A percentile compares a stretch with the other conserved stretches of the same genome.
Evolutionary conservation across 2,329 filamentous ascomycete species (phyloP).

Genomic region (Neocucurbitaria cava): DNA sequence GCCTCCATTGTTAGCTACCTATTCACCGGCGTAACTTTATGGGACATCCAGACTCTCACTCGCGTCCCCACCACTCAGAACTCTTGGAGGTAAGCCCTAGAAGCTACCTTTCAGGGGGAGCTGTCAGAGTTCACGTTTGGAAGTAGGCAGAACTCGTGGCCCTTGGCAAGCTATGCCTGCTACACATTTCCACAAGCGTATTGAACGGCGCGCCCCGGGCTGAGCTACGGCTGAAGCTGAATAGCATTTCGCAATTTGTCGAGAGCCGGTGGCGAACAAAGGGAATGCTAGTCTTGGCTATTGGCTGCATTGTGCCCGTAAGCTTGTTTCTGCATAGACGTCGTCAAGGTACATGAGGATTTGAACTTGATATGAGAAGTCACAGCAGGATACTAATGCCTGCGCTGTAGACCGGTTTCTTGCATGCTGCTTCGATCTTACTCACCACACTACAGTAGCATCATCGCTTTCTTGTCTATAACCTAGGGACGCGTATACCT

Average conservation of each 20-base stretch:
- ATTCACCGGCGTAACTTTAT: neutral
- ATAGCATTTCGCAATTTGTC: slow-evolving; percentile 4
- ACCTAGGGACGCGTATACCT: too few species aligned
- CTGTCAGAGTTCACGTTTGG: neutral
- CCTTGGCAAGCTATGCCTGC: slow-evolving; percentile 11
- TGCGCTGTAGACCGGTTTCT: neutral
- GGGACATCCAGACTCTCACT: neutral
- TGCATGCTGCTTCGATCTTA: neutral
- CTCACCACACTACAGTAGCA: neutral
- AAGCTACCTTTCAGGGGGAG: neutral
- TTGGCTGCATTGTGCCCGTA: neutral
- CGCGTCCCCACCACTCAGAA: neutral
- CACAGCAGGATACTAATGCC: neutral
- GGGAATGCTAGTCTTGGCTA: neutral
- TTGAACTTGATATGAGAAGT: neutral
- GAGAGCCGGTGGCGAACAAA: slow-evolving; percentile 5
- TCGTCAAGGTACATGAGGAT: neutral
- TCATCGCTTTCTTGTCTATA: neutral
- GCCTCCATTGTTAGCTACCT: neutral
- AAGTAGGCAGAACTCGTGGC: neutral
- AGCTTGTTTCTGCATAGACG: neutral
- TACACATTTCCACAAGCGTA: slow-evolving; percentile 6
- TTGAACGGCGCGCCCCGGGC: slow-evolving; percentile 1
- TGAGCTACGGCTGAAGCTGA: slow-evolving; percentile 1
- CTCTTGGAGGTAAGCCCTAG: neutral